Conservation (phyloP, 1,284 basidiomycete genomes). For the Puccinia novopanici region DNA sequence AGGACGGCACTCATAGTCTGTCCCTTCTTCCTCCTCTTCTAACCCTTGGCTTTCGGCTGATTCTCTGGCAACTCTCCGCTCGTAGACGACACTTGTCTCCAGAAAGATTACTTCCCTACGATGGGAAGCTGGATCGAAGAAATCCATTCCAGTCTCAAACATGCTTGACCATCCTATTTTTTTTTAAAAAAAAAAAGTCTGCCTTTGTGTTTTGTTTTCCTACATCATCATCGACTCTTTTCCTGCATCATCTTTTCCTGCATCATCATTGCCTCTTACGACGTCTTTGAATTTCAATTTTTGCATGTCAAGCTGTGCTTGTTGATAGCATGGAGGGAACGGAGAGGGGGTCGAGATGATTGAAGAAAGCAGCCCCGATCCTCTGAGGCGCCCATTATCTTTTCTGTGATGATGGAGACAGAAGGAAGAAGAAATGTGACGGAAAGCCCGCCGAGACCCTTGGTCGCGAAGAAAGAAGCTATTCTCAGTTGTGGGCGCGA, state of each 20-base stretch:
- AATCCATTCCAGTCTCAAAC: constrained; percentile 15
- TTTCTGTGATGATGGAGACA: too few relatives aligned
- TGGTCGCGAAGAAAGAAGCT: too few relatives aligned
- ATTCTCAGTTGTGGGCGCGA: too few relatives aligned
- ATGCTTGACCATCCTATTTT: not conserved
- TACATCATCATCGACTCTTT: too few relatives aligned
- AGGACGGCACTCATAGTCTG: constrained; percentile 45
- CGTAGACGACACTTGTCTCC: constrained; percentile 48
- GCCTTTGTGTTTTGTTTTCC: not conserved
- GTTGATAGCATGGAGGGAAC: not conserved
- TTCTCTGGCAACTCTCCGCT: not conserved
- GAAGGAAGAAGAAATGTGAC: too few relatives aligned
- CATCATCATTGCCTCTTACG: not conserved
- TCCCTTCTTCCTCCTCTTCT: not conserved
- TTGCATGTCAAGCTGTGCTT: not conserved
- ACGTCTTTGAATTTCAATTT: not conserved
- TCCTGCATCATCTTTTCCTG: too few relatives aligned
- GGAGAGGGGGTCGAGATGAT: not conserved
- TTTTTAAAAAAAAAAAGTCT: too few relatives aligned
- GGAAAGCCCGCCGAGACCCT: too few relatives aligned
- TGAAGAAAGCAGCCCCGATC: not conserved
- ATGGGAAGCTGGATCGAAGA: constrained; percentile 47
- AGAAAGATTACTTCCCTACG: constrained; percentile 38
- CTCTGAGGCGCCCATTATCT: too few relatives aligned
- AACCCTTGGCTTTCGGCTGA: too few relatives aligned